Percentiles rank a stretch among this genome's conserved stretches.
Conservation (phyloP, 192 early-diverging fungal genomes). For the Cetraspora pellucida region DNA sequence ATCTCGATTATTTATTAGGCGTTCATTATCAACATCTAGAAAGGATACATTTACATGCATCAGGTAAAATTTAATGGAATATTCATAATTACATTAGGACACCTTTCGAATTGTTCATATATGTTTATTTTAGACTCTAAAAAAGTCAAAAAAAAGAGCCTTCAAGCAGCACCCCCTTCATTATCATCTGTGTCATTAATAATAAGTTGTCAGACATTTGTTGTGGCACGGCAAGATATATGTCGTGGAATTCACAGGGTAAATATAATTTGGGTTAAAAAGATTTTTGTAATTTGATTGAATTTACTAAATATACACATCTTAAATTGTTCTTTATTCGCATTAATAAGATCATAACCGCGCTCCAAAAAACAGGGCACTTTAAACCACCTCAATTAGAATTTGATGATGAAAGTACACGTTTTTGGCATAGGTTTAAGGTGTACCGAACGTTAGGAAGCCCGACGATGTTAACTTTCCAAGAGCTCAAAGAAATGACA, state of each 20-base stretch:
- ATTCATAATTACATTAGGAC: too few species aligned
- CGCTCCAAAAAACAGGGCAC: constrained; percentile 26
- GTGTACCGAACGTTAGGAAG: constrained; percentile 31
- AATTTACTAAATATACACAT: background rate
- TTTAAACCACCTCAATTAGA: constrained; percentile 4
- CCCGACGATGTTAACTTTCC: constrained; percentile 17
- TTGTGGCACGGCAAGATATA: constrained; percentile 27
- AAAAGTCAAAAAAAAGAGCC: constrained; percentile 12
- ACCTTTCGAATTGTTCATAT: too few species aligned
- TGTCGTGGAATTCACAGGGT: constrained; percentile 34
- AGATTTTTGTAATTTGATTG: background rate
- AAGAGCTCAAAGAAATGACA: constrained; percentile 29
- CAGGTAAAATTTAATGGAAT: background rate
- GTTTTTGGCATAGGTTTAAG: constrained; percentile 28
- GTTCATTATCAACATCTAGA: constrained; percentile 34
- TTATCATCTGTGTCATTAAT: constrained; percentile 9
- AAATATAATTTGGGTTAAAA: background rate
- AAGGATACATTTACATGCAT: constrained; percentile 13
- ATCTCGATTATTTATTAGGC: constrained; percentile 35
- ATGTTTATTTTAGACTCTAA: background rate
- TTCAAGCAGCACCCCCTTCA: background rate
- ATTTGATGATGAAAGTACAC: constrained; percentile 29
- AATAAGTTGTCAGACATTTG: background rate
- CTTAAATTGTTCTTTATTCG: background rate
- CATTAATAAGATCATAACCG: constrained; percentile 24